Conservation (phyloP, 306 rosid genomes). For the Abrus precatorius region DNA sequence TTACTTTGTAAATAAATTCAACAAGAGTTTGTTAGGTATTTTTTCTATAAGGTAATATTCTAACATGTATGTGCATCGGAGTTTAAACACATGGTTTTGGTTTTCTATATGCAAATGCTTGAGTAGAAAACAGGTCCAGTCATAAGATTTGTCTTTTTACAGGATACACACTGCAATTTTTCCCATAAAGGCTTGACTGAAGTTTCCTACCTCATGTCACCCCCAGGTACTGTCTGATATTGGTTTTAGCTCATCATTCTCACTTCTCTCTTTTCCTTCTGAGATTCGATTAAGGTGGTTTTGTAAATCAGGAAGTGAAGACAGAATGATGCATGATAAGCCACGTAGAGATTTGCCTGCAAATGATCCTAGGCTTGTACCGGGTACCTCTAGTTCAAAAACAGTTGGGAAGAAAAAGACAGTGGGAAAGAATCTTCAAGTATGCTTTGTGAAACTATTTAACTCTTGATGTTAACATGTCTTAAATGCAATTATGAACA, state of each 20-base stretch:
- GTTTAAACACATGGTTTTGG: constrained; percentile 24
- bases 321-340: constrained; percentile 39
- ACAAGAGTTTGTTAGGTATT: neutral
- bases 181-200: constrained; percentile 44
- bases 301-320: constrained; percentile 56
- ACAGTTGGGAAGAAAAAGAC: constrained; percentile 62
- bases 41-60: constrained; percentile 12
- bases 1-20: constrained; percentile 10
- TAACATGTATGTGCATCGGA: neutral
- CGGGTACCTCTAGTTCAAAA: constrained; percentile 46
- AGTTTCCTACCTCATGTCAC: constrained; percentile 50
- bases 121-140: constrained; percentile 26
- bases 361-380: constrained; percentile 49
- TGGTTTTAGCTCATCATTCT: constrained; percentile 9
- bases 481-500: constrained; percentile 2
- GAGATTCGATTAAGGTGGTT: constrained; percentile 29
- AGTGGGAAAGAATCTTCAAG: constrained; percentile 60
- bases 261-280: constrained; percentile 39
- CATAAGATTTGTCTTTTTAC: constrained; percentile 46
- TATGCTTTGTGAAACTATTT: constrained; percentile 32
- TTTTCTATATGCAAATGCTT: constrained; percentile 26
- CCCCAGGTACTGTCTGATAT: constrained; percentile 58
- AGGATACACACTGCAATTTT: constrained; percentile 59
- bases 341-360: constrained; percentile 30
- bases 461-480: constrained; percentile 2